Percentiles rank a stretch among this genome's conserved stretches.
These are phyloP conservation scores for Alternaria atra DNA, from an alignment of 2,329 filamentous ascomycete genomes.

Conservation along the genomic window DNA sequence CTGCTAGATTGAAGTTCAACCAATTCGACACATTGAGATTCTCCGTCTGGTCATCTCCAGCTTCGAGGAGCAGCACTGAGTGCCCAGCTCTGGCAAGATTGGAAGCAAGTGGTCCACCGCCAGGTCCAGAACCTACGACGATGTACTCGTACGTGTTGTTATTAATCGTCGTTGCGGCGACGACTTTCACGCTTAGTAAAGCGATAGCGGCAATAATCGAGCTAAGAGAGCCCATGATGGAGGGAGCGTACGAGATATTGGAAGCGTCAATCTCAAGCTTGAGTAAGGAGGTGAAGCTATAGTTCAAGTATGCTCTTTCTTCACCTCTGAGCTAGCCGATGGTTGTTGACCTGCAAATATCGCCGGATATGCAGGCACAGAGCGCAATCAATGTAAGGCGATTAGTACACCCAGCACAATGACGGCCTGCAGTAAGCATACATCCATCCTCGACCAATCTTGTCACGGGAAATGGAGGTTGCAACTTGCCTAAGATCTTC, in stretches of 20 bases:
- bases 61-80: constrained; percentile 66
- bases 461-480: not conserved
- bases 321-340: not conserved
- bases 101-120: constrained; percentile 26
- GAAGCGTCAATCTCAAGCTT: too few relatives aligned
- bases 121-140: constrained; percentile 57
- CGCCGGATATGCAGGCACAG: constrained; percentile 13
- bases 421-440: not conserved
- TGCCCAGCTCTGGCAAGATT: constrained; percentile 57
- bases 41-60: constrained; percentile 64
- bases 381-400: not conserved
- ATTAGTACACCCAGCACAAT: not conserved
- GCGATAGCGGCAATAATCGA: not conserved
- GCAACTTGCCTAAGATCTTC: not conserved
- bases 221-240: not conserved
- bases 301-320: not conserved
- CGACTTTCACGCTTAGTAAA: not conserved
- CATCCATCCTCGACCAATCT: not conserved
- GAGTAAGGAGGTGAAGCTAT: too few relatives aligned
- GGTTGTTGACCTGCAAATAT: not conserved
- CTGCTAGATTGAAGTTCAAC: constrained; percentile 61
- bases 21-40: constrained; percentile 60
- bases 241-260: too few relatives aligned
- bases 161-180: not conserved
- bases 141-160: constrained; percentile 59